phyloP scores from a whole-genome alignment of 2,329 filamentous ascomycete genomes.

The Epichloe sylvatica region DNA sequence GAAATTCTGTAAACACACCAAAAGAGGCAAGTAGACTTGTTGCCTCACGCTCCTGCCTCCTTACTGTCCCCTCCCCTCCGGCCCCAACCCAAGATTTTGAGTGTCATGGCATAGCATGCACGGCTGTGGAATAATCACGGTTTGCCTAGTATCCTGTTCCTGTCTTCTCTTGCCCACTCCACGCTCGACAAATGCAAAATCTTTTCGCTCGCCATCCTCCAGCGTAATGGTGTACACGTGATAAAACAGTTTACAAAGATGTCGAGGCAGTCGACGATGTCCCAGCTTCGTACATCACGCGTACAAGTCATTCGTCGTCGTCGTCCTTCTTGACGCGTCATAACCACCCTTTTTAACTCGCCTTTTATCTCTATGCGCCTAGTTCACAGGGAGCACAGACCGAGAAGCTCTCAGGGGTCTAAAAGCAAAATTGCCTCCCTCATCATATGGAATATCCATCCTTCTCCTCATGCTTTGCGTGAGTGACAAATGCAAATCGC shows the following conservation, averaged over 20 bases:
- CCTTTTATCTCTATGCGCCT: not conserved
- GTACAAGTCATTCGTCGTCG: not conserved
- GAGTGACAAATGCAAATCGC: no score
- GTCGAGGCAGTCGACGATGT: not conserved
- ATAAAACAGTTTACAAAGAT: conserved; percentile 1
- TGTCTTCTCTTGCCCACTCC: not conserved
- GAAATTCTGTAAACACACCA: not conserved
- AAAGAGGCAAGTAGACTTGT: conserved; percentile 1
- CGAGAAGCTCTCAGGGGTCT: not conserved
- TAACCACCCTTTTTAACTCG: not conserved
- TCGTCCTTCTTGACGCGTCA: not conserved
- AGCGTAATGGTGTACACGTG: conserved; percentile 1
- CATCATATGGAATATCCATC: no score
- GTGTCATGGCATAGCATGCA: not conserved
- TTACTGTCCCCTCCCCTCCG: not conserved
- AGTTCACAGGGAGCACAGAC: not conserved
- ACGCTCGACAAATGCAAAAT: not conserved
- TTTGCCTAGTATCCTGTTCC: no score
- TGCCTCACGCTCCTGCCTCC: not conserved
- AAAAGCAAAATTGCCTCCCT: no score
- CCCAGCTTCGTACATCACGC: not conserved
- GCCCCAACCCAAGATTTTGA: not conserved
- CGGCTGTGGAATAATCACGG: not conserved
- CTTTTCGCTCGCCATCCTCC: not conserved
- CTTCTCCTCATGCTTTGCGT: no score